phyloP scores from a whole-genome alignment of 345 rosid genomes.

The Kandelia obovata region DNA sequence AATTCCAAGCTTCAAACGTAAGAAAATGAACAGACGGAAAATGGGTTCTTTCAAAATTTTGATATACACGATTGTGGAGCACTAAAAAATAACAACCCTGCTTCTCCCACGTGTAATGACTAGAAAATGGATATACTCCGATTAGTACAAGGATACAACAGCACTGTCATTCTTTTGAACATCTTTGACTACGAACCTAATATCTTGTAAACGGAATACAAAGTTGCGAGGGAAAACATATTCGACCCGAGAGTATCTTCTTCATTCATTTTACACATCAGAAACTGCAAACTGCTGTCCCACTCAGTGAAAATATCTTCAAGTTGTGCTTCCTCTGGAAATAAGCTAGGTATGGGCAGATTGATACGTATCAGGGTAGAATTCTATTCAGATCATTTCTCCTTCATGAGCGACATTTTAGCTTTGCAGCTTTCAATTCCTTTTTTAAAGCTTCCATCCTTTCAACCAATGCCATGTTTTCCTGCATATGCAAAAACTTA shows the following conservation, averaged over 20 bases:
- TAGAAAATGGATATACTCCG: background rate
- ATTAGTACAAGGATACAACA: background rate
- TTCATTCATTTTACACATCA: background rate
- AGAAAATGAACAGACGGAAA: background rate
- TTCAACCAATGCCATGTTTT: constrained; percentile 26
- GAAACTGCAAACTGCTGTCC: background rate
- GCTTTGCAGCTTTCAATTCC: constrained; percentile 16
- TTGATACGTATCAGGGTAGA: background rate
- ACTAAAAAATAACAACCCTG: background rate
- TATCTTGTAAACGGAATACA: background rate
- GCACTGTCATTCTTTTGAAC: background rate
- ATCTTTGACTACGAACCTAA: background rate
- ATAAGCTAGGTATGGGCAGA: background rate
- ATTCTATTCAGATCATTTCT: constrained; percentile 7
- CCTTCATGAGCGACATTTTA: constrained; percentile 17
- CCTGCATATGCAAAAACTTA: constrained; percentile 7
- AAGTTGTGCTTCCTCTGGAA: background rate
- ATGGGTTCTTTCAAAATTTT: background rate
- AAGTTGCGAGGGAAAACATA: background rate
- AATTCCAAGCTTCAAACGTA: background rate
- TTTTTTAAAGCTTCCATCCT: constrained; percentile 19
- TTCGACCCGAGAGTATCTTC: background rate
- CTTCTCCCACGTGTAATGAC: background rate
- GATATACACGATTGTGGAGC: background rate
- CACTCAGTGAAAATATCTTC: background rate